Evolutionary conservation across 2,329 filamentous ascomycete species (phyloP), one percentile per base, ranked within the genome.

Genomic region (Claviceps africana): DNA sequence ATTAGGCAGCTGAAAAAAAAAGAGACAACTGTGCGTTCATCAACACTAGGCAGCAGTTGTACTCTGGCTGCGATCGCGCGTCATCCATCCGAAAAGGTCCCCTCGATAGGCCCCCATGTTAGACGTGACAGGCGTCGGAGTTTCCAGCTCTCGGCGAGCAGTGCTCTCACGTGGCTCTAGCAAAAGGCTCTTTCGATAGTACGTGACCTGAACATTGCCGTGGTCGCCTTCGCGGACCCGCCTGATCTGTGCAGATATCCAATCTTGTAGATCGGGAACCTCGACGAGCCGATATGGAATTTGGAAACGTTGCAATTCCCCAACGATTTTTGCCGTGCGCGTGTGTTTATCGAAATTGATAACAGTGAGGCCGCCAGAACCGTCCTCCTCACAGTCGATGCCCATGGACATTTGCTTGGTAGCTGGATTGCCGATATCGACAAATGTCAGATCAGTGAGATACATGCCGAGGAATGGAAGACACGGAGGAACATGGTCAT

Each of bases 331-430:
- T 46, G 91, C 90, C 2, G 90, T 97, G 59, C 89, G 88, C 61
- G 83, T 86, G 65, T 97, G 89, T 71, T 97, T 97, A 74, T 97
- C 91, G 61, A 96, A 97, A 70, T 98, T 98, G 75, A 98, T 88
- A 33, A 97, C 87, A 0, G 82, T 81, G 61, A 88, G 77, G 28
- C 81, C 78, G 17, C 79, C 77, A 15, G 82, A 76, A 35, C 81
- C 76, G 31, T 82, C 77, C n/a, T 86, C 79, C 15, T 74, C 72
- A 7, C 74, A 72, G 64, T 76, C 66, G 22, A 59, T 59, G 25
- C 68, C 68, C 3, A 72, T 64, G 5, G 67, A 67, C 21, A 95
- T 78, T 60, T 85, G 84, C 61, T 91, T 88, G 2, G 85, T 90
- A 5, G 88, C 81, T 35, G 87, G 86, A 66, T 97, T 97, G 56